These are phyloP conservation scores for Pigoraptor vietnamica DNA, from an alignment of 78 protist species.

Conservation along the genomic window DNA sequence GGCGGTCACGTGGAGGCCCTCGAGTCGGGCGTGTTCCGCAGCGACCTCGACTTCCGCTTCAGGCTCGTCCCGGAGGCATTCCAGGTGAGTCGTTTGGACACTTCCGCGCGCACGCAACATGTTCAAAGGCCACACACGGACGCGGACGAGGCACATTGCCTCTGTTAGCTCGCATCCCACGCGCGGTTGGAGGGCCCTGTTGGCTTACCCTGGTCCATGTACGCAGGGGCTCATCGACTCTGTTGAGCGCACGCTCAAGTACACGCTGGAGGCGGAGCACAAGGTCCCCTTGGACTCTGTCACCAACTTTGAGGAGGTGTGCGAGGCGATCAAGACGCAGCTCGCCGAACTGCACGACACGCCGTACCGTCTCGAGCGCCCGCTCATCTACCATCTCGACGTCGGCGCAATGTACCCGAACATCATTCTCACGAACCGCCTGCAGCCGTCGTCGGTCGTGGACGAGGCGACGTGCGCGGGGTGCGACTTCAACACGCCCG, in stretches of 20 bases:
- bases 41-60: conserved; percentile 77
- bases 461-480: conserved; percentile 78
- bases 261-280: conserved; percentile 57
- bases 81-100: not conserved
- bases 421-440: conserved; percentile 98
- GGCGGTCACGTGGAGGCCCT: conserved; percentile 99
- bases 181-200: too few relatives aligned
- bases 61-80: conserved; percentile 52
- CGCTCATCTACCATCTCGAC: conserved; percentile 96
- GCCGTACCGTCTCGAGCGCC: conserved; percentile 70
- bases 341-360: conserved; percentile 53
- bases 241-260: conserved; percentile 39
- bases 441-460: conserved; percentile 94
- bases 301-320: conserved; percentile 67
- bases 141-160: too few relatives aligned
- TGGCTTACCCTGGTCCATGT: too few relatives aligned
- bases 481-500: conserved; percentile 84
- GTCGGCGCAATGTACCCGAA: conserved; percentile 99
- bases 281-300: not conserved
- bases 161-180: too few relatives aligned
- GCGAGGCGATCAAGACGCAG: conserved; percentile 9
- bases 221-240: conserved; percentile 42
- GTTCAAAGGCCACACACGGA: too few relatives aligned
- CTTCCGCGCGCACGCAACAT: not conserved
- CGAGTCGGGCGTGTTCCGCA: conserved; percentile 88